phyloP scores from a whole-genome alignment of 2,329 filamentous ascomycete genomes.

The Chaetothyriales sp. region DNA sequence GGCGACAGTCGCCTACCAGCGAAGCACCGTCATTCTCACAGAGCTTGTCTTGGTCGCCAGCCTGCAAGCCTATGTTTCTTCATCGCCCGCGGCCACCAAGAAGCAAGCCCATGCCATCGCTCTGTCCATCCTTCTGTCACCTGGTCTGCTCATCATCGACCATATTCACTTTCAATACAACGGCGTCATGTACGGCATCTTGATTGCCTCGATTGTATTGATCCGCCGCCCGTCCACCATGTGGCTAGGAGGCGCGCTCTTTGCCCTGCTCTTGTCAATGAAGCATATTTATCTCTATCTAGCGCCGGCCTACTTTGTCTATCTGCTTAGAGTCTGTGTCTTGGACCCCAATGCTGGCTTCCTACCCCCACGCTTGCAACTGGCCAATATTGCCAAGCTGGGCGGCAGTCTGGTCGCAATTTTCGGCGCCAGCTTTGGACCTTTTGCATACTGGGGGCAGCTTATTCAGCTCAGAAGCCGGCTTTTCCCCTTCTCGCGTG shows the following conservation, averaged over 20 bases:
- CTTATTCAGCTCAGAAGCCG: conserved; percentile 68
- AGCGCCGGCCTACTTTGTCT: conserved; percentile 90
- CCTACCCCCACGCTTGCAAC: conserved; percentile 41
- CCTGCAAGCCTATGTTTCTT: conserved; percentile 64
- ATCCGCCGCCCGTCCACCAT: conserved; percentile 61
- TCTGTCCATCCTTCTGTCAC: conserved; percentile 77
- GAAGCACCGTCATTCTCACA: conserved; percentile 69
- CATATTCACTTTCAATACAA: conserved; percentile 99
- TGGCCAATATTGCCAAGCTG: conserved; percentile 70
- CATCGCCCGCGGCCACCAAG: conserved; percentile 49
- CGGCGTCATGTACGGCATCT: conserved; percentile 81
- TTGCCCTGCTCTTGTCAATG: conserved; percentile 74
- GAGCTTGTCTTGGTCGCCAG: conserved; percentile 76
- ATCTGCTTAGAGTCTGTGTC: conserved; percentile 77
- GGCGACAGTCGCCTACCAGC: conserved; percentile 88
- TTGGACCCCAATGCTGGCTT: conserved; percentile 63
- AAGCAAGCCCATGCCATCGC: conserved; percentile 71
- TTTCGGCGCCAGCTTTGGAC: conserved; percentile 71
- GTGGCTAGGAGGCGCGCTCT: conserved; percentile 64
- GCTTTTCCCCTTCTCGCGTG: conserved; percentile 84
- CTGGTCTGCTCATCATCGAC: conserved; percentile 89
- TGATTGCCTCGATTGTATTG: conserved; percentile 73
- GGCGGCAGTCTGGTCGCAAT: conserved; percentile 56
- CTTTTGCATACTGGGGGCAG: conserved; percentile 69
- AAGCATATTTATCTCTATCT: conserved; percentile 98